Evolutionary conservation across 2,329 filamentous ascomycete species (phyloP).

Genomic region (Zymoseptoria tritici): DNA sequence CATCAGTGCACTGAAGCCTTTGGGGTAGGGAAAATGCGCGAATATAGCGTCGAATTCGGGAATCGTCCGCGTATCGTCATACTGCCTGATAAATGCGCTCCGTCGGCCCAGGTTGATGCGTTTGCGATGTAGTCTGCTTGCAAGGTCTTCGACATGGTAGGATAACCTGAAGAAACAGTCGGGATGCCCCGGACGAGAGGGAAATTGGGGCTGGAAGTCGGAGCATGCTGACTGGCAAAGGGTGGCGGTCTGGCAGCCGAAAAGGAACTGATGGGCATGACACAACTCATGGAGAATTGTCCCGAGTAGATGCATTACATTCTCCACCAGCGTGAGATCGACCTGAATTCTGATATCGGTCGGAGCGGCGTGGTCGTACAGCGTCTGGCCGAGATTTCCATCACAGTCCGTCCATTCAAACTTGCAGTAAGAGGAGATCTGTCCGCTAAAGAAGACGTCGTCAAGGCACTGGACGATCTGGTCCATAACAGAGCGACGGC

Average conservation of each 20-base stretch:
- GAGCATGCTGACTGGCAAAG: not conserved
- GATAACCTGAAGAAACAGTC: not conserved
- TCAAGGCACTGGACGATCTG: not conserved
- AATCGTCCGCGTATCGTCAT: not conserved
- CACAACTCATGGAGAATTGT: not conserved
- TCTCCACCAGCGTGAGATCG: not conserved
- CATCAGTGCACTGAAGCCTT: too few species aligned
- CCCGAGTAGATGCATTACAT: not conserved
- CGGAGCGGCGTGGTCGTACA: too few species aligned
- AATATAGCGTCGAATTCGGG: not conserved
- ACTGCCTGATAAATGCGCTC: not conserved
- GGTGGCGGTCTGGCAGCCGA: not conserved
- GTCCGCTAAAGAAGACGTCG: not conserved
- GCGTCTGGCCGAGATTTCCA: not conserved
- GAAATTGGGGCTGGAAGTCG: too few species aligned
- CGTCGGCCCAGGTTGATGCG: not conserved
- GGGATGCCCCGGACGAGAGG: too few species aligned
- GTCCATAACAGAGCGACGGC: not conserved
- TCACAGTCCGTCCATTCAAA: not conserved
- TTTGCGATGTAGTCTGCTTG: not conserved
- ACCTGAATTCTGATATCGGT: not conserved
- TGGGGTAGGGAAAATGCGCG: too few species aligned
- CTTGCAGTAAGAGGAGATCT: not conserved
- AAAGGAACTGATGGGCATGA: not conserved
- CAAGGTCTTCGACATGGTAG: not conserved